Base-by-base conservation (phyloP, 2,329 filamentous ascomycete genomes). In the Neonectria sp. region DNA sequence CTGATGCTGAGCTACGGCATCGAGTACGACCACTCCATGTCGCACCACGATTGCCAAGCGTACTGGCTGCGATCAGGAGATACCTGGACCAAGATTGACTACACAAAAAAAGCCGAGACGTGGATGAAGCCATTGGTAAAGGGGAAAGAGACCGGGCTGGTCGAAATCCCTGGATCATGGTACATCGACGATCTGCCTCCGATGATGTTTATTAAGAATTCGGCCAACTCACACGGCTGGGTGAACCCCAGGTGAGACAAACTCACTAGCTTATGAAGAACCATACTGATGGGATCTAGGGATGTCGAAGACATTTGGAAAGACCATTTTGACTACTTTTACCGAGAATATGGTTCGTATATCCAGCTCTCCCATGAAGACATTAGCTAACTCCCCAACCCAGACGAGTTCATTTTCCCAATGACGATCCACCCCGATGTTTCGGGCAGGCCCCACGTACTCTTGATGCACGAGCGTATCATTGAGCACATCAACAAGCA, bases 401-500 rank as follows among this genome's bases (percentile, higher is more conserved):
- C n/a, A 69, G 67, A 94, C 73, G 90, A 93, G 73, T 94, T 94
- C 72, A 88, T 93, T 63, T 93, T 94, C 75, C 92, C 92, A 0
- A 92, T 94, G 81, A 94, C 92, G 0, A 92, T 94, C 46, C 92
- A 94, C 77, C 92, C 92, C 0, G 92, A 94, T 75, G 90, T 92
- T 0, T 90, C 88, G 8, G 92, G 92, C 0, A 84, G 91, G 37
- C 92, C 92, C 1, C 92, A 94, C 78, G 92, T 90, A 2, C 74
- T 94, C 21, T 80, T 93, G 24, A 93, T 93, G 91, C 90, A 93
- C 73, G 91, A 94, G 79, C 70, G 78, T 21, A 66, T 82, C 45
- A 93, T 93, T 70, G 91, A 93, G 72, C 85, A 92, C 68, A 92
- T 93, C 75, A 92, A 91, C 68, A 84, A 82, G 67, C 85, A 87